Evolutionary conservation across 495 filamentous ascomycete genomes (phyloP).

Genomic region (Daldinia decipiens): DNA sequence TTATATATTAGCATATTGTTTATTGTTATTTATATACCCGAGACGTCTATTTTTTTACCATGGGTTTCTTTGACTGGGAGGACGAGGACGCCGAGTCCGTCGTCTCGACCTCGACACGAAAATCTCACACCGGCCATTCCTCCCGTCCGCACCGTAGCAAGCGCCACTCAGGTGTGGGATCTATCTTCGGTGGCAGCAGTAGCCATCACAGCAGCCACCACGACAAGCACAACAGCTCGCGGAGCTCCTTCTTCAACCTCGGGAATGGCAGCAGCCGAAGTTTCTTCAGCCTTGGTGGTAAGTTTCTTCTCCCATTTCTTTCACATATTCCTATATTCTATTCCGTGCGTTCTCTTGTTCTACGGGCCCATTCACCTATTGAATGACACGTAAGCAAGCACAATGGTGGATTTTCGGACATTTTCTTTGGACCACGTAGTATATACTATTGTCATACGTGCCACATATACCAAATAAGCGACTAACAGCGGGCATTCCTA

Average conservation of each 20-base stretch:
- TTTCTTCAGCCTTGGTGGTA: constrained; percentile 64
- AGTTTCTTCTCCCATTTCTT: constrained; percentile 39
- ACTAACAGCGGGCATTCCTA: constrained; percentile 11
- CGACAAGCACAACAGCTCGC: constrained; percentile 54
- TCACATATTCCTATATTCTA: constrained; percentile 60
- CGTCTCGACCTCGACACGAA: constrained; percentile 53
- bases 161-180: constrained; percentile 39
- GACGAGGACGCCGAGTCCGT: constrained; percentile 54
- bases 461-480: constrained; percentile 2
- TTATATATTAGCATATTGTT: constrained; percentile 12
- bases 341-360: constrained; percentile 66
- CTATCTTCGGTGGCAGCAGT: constrained; percentile 52
- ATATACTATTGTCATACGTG: constrained; percentile 4
- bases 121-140: constrained; percentile 49
- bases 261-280: constrained; percentile 56
- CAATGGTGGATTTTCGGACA: background rate
- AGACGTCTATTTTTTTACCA: constrained; percentile 22
- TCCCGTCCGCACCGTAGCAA: constrained; percentile 46
- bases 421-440: background rate
- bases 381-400: constrained; percentile 13
- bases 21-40: constrained; percentile 12
- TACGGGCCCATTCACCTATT: constrained; percentile 56
- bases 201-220: constrained; percentile 47
- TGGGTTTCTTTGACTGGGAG: constrained; percentile 59
- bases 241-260: constrained; percentile 64